Evolutionary conservation across 2,329 filamentous ascomycete genomes (phyloP), one percentile per base, ranked within the genome.

Genomic region (Stachybotrys echinatus): DNA sequence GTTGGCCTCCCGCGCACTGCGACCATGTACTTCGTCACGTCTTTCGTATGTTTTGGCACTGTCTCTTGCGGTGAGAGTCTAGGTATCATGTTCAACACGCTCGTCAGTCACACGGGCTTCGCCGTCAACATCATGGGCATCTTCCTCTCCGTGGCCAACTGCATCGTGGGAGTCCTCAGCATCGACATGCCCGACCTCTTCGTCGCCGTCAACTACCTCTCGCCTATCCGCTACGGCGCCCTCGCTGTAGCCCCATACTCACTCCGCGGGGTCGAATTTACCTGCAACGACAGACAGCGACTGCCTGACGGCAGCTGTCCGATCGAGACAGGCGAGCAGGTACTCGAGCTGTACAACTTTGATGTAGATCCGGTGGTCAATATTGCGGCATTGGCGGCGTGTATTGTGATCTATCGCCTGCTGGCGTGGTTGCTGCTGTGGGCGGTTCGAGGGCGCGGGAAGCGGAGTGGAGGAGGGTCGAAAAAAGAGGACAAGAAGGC

Each of bases 51-150:
- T 54, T 89, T 91, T 60, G 86, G 83, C 55, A 80, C 91, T 49
- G 84, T 89, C 17, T 85, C 74, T 48, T 89, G 85, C 59, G 88
- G 88, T 22, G 88, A 91, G 70, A 87, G 82, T 48, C 61, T 91
- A 1, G 87, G 88, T 1, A 90, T 92, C 61, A 83, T 89, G 70
- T 91, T 91, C 73, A 89, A 89, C 68, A 90, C 87, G 0, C 69
- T 91, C 8, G 88, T 90, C 63, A 66, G 64, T 7, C 87, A 91
- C 61, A 87, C 85, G 0, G 88, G 88, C 2, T 91, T 91, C 63
- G 85, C 87, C 0, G 81, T 91, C 51, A 89, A 88, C 57, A 68
- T 89, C 50, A 89, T 85, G 55, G 83, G 79, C 1, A 77, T 89
- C 40, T 73, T 91, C 18, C 73, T 92, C 4, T 84, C 82, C 0